phyloP scores from a whole-genome alignment of 1,139 yeast genomes.

The Candida gigantensis region DNA sequence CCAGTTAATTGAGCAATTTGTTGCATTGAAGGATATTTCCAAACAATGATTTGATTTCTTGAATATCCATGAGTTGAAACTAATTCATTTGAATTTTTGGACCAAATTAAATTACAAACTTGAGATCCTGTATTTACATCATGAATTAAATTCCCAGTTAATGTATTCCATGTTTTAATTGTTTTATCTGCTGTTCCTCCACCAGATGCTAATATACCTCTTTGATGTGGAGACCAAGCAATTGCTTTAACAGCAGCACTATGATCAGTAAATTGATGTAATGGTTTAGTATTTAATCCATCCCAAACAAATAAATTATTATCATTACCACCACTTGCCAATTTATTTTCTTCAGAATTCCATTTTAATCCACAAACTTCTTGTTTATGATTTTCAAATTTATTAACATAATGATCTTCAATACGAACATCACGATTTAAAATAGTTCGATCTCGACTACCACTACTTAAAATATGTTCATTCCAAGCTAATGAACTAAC shows the following conservation, averaged over 20 bases:
- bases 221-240: constrained; percentile 96
- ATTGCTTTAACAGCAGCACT: constrained; percentile 95
- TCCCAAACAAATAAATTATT: constrained; percentile 87
- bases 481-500: constrained; percentile 94
- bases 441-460: constrained; percentile 82
- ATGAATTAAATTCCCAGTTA: constrained; percentile 69
- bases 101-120: constrained; percentile 93
- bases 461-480: constrained; percentile 83
- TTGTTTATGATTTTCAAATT: constrained; percentile 77
- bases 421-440: constrained; percentile 89
- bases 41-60: constrained; percentile 83
- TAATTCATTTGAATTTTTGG: constrained; percentile 84
- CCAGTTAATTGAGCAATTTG: constrained; percentile 94
- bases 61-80: constrained; percentile 96
- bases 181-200: constrained; percentile 97
- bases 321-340: constrained; percentile 95
- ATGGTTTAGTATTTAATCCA: constrained; percentile 68
- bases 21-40: constrained; percentile 94
- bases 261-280: constrained; percentile 77
- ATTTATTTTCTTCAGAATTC: constrained; percentile 84
- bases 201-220: constrained; percentile 91
- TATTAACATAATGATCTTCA: constrained; percentile 77
- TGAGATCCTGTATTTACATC: constrained; percentile 95
- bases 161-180: constrained; percentile 90
- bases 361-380: constrained; percentile 96